phyloP scores from a whole-genome alignment of 176 grass and related monocot genomes.

The Poa annua region DNA sequence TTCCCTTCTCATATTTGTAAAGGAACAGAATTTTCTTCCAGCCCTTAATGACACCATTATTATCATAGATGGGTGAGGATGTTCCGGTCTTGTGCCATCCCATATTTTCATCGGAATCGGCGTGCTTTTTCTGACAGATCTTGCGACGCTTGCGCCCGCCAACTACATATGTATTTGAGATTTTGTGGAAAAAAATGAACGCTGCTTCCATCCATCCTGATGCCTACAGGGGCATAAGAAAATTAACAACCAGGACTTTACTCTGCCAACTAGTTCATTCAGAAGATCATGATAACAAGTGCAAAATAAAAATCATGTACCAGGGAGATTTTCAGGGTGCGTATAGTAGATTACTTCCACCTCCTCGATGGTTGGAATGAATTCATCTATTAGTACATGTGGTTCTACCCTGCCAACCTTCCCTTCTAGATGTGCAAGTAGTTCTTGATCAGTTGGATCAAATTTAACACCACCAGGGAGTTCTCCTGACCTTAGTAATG shows the following conservation, averaged over 20 bases:
- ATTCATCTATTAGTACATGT: constrained; percentile 56
- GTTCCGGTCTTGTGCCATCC: constrained; percentile 85
- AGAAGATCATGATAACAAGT: background rate
- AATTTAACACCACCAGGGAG: constrained; percentile 77
- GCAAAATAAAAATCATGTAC: constrained; percentile 45
- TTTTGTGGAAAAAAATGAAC: constrained; percentile 77
- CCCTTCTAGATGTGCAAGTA: constrained; percentile 74
- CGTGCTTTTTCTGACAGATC: constrained; percentile 12
- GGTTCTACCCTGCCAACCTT: constrained; percentile 45
- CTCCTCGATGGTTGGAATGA: constrained; percentile 71
- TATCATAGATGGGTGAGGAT: constrained; percentile 53
- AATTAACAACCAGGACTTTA: background rate
- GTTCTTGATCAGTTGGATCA: constrained; percentile 68
- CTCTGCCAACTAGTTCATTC: background rate
- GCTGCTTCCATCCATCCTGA: constrained; percentile 70
- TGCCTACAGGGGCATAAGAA: constrained; percentile 47
- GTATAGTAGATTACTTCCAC: constrained; percentile 80
- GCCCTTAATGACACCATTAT: constrained; percentile 60
- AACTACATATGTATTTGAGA: constrained; percentile 67
- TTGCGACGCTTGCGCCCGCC: constrained; percentile 73
- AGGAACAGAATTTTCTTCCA: constrained; percentile 97
- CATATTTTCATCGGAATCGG: background rate
- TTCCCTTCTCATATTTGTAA: constrained; percentile 49
- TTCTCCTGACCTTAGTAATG: constrained; percentile 55
- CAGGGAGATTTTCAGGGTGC: constrained; percentile 89